Conservation (phyloP, 2,329 filamentous ascomycete species). For the Ceratocystis cacaofunesta region DNA sequence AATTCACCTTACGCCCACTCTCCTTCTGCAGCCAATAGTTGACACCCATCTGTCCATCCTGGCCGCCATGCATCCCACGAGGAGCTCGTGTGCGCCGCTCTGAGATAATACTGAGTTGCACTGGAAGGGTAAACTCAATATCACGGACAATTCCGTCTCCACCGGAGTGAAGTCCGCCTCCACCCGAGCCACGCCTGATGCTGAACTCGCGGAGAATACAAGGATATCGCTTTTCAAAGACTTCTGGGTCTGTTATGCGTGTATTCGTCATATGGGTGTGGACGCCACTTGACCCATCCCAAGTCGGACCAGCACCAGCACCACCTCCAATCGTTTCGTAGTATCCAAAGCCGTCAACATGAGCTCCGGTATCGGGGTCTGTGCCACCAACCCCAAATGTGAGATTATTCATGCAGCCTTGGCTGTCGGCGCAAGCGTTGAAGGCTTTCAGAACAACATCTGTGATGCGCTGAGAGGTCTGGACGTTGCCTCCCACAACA, state of each 20-base stretch:
- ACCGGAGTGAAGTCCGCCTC: constrained; percentile 49
- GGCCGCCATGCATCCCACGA: constrained; percentile 62
- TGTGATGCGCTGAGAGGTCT: constrained; percentile 31
- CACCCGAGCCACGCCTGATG: constrained; percentile 47
- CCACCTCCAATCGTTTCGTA: constrained; percentile 51
- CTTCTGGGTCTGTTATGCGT: constrained; percentile 46
- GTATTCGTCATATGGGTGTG: constrained; percentile 58
- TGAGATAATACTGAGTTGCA: constrained; percentile 63
- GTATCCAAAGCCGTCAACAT: constrained; percentile 30
- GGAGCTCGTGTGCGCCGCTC: constrained; percentile 62
- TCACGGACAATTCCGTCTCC: constrained; percentile 64
- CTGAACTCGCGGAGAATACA: constrained; percentile 58
- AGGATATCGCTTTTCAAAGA: constrained; percentile 43
- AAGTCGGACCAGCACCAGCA: constrained; percentile 50
- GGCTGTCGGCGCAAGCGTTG: constrained; percentile 60
- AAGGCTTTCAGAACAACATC: constrained; percentile 51
- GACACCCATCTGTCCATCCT: constrained; percentile 60
- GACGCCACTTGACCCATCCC: constrained; percentile 31
- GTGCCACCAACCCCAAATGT: constrained; percentile 59
- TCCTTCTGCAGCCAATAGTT: constrained; percentile 80
- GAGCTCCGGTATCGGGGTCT: constrained; percentile 24
- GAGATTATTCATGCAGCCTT: constrained; percentile 71
- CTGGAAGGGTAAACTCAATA: constrained; percentile 63
- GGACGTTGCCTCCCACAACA: constrained; percentile 69
- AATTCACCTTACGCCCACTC: constrained; percentile 50